Evolutionary conservation across 208 protist genomes (phyloP).

Genomic region (Acanthamoeba sp.): DNA sequence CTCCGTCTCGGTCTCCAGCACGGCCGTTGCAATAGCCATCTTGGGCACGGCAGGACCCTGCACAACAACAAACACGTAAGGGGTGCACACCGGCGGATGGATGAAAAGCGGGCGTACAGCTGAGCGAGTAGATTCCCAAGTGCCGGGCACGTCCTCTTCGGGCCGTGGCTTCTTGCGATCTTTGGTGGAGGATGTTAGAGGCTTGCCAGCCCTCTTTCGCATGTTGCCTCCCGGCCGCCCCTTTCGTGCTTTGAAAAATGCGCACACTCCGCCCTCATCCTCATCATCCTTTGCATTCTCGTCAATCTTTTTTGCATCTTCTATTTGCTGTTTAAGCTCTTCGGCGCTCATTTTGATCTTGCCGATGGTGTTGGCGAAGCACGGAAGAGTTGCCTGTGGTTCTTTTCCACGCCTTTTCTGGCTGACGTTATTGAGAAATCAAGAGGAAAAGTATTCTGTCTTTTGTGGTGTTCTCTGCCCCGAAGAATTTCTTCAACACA

Average conservation of each 20-base stretch:
- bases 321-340: background rate
- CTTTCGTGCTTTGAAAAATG: constrained; percentile 7
- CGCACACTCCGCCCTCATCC: constrained; percentile 8
- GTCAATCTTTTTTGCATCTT: background rate
- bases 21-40: constrained; percentile 51
- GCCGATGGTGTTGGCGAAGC: background rate
- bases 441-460: no score
- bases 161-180: constrained; percentile 3
- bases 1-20: constrained; percentile 44
- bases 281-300: background rate
- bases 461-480: background rate
- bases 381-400: background rate
- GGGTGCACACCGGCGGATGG: background rate
- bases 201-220: constrained; percentile 17
- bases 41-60: background rate
- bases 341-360: background rate
- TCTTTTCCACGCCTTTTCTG: no score
- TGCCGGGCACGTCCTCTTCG: background rate
- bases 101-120: background rate
- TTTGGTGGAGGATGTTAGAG: background rate
- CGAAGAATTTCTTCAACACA: no score
- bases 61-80: background rate
- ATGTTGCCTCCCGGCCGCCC: background rate
- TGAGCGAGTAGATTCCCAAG: constrained; percentile 7
- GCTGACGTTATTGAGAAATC: no score